Percentiles rank a stretch among this genome's conserved stretches.
Evolutionary conservation across 176 grass and related monocot genomes (phyloP).

Genomic region (Musa itinerans): DNA sequence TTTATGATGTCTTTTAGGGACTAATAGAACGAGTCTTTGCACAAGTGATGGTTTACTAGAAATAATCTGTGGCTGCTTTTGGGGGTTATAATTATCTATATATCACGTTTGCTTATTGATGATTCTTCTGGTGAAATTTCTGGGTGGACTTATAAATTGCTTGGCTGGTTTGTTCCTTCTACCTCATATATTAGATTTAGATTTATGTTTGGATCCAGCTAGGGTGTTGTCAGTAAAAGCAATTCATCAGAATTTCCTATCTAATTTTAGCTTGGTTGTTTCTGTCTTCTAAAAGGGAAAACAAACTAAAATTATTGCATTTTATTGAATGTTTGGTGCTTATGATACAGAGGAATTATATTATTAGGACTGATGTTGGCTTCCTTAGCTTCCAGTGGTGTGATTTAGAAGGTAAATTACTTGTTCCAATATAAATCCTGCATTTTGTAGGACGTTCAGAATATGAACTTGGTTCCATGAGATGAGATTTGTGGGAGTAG

Average conservation of each 20-base stretch:
- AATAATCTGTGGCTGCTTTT: background rate
- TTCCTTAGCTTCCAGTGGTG: no score
- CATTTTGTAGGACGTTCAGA: no score
- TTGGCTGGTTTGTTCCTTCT: background rate
- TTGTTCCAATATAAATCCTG: no score
- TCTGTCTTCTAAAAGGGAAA: background rate
- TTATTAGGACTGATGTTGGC: no score
- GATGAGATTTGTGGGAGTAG: no score
- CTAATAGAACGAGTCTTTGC: no score
- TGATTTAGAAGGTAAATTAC: no score
- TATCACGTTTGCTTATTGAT: background rate
- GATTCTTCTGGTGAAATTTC: background rate
- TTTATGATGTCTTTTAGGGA: background rate
- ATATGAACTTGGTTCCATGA: no score
- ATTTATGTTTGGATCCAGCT: background rate
- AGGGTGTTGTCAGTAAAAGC: background rate
- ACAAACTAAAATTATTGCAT: background rate
- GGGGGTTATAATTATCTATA: background rate
- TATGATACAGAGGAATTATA: background rate
- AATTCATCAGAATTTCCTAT: background rate
- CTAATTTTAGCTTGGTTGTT: background rate
- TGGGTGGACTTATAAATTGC: background rate
- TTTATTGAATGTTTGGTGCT: background rate
- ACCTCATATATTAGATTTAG: background rate
- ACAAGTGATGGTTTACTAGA: background rate